Conservation (phyloP, 768 basidiomycete species). For the Mycena filopes region DNA sequence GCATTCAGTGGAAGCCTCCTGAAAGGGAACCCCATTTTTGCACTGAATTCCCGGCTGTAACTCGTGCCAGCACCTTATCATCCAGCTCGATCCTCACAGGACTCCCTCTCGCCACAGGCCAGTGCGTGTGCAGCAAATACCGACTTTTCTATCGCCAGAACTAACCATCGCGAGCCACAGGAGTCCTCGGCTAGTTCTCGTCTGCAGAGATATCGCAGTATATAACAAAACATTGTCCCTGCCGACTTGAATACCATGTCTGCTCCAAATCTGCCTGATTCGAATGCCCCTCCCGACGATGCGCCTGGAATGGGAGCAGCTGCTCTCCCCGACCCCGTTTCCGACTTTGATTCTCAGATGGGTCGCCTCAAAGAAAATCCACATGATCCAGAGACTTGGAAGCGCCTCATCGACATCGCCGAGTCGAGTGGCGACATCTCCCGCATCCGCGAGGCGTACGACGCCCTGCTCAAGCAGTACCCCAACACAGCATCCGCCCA, state of each 20-base stretch:
- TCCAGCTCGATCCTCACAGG: too few relatives aligned
- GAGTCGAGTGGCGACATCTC: conserved; percentile 82
- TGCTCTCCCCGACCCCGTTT: conserved; percentile 49
- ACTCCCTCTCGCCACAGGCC: not conserved
- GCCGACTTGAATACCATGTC: conserved; percentile 32
- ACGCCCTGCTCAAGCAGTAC: conserved; percentile 83
- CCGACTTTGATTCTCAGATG: conserved; percentile 73
- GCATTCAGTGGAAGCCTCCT: too few relatives aligned
- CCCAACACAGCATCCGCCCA: conserved; percentile 94
- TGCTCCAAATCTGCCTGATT: conserved; percentile 23
- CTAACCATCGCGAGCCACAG: conserved; percentile 16
- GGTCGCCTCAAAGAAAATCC: conserved; percentile 73
- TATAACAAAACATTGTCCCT: conserved; percentile 27
- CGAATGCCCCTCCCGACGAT: conserved; percentile 31
- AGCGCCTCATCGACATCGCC: conserved; percentile 79
- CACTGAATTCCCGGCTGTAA: too few relatives aligned
- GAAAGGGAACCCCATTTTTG: too few relatives aligned
- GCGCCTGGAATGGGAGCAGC: conserved; percentile 39
- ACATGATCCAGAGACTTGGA: conserved; percentile 82
- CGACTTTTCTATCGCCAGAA: conserved; percentile 9
- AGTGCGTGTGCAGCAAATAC: conserved; percentile 22
- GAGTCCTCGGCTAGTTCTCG: conserved; percentile 11
- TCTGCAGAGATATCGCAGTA: conserved; percentile 26
- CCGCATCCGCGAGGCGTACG: conserved; percentile 84
- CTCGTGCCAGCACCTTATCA: too few relatives aligned